phyloP scores from a whole-genome alignment of 2,329 filamentous ascomycete genomes.

The Paecilomyces fulvus region DNA sequence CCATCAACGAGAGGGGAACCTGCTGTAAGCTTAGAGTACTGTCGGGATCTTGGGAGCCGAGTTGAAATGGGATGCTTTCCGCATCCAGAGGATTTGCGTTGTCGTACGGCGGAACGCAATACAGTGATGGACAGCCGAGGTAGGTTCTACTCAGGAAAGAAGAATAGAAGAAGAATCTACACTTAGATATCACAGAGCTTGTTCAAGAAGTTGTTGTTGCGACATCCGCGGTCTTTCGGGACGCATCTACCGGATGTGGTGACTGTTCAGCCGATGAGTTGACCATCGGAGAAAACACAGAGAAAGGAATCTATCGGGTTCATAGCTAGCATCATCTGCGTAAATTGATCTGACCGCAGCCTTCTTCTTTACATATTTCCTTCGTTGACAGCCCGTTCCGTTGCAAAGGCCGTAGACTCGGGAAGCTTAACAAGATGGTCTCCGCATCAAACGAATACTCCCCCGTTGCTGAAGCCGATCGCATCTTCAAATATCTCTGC shows the following conservation, averaged over 20 bases:
- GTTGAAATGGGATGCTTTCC: neutral
- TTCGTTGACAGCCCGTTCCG: neutral
- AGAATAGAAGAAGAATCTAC: neutral
- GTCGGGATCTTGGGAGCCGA: too few relatives aligned
- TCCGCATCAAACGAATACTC: constrained; percentile 19
- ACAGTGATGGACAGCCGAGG: neutral
- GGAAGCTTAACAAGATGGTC: constrained; percentile 1
- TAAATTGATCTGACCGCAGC: constrained; percentile 1
- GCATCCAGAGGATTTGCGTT: neutral
- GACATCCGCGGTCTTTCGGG: neutral
- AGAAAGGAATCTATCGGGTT: neutral
- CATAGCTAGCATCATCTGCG: neutral
- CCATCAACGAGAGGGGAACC: neutral
- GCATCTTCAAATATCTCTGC: constrained; percentile 28
- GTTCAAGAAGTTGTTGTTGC: neutral
- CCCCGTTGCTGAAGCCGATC: constrained; percentile 26
- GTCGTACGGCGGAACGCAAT: neutral
- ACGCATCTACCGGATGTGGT: neutral
- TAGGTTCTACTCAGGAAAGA: neutral
- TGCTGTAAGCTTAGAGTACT: neutral
- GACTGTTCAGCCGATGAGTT: neutral
- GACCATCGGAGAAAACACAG: neutral
- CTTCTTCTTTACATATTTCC: constrained; percentile 1
- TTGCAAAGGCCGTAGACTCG: neutral
- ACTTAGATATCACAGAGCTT: neutral